phyloP scores from a whole-genome alignment of 2,329 filamentous ascomycete species.

The Colletotrichum tropicale region DNA sequence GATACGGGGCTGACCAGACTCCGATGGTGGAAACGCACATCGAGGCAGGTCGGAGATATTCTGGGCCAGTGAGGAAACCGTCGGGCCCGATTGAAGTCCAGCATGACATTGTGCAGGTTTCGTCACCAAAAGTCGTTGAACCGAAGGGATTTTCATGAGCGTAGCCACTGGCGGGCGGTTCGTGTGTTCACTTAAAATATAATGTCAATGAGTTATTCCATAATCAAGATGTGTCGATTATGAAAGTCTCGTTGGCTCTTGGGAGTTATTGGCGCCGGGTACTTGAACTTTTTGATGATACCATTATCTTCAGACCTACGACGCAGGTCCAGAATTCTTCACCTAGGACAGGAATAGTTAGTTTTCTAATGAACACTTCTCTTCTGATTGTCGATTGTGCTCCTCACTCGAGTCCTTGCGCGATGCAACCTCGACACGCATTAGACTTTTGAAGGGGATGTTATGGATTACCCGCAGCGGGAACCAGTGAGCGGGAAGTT shows the following conservation, averaged over 20 bases:
- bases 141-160: not conserved
- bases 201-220: not conserved
- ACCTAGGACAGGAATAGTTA: not conserved
- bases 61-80: not conserved
- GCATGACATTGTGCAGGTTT: slow-evolving; percentile 1
- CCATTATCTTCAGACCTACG: not conserved
- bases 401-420: not conserved
- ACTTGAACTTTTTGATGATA: not conserved
- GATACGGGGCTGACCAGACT: not conserved
- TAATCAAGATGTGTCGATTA: not conserved
- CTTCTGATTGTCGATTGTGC: not conserved
- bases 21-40: not conserved
- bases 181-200: not conserved
- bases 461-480: not conserved
- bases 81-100: not conserved
- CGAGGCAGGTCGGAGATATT: not conserved
- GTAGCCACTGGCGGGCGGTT: not conserved
- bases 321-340: not conserved
- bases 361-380: not conserved
- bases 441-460: not conserved
- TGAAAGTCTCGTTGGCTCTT: not conserved
- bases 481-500: not conserved
- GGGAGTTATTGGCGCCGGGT: not conserved
- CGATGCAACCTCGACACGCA: not conserved
- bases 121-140: not conserved